Base-by-base conservation (phyloP, 768 basidiomycete species). In the Peribolospora kevripleyi region DNA sequence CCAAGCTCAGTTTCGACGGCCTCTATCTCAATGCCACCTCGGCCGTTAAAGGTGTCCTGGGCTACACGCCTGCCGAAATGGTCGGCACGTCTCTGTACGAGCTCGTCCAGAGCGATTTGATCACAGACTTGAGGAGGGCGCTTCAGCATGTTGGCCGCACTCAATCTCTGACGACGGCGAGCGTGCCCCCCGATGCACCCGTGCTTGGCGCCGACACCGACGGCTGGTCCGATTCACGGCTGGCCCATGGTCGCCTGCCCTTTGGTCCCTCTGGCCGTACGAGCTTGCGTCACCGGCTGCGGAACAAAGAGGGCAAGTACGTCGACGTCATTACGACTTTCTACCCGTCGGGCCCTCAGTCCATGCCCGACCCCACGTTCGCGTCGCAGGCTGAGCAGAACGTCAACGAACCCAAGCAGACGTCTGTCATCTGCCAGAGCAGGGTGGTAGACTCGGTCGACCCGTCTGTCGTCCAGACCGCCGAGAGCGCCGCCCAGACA, bases 1-100 rank as follows among this genome's bases (percentile, higher is more conserved):
- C 63, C 25, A 71, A 70, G 58, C 46, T 71, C 40, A 68, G 67
- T 39, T 64, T 66, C 55, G 66, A 70, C 41, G 70, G 71, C 43
- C 58, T 71, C 54, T 61, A 70, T 51, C 65, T 73, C 38, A 63
- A 68, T 60, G 61, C 67, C 11, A 69, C 70, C 3, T 57, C 59
- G 36, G 54, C 63, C 0, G 63, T 67, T 41, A 61, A 68, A 6
- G 68, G 66, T 41, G 58, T 70, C n/a, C 58, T 71, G 39, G 71
- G 70, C 6, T 62, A 56, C 36, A 39, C 50, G 5, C 48, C 62
- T 5, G 54, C 55, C 8, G 63, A 62, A 1, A 41, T 63, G 37
- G 14, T 58, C 45, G 60, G 53, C 40, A 43, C 38, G 0, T 49
- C 39, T 4, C 46, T 56, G 1, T 49, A 52, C 45, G 54, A 11